Evolutionary conservation across 2,329 filamentous ascomycete genomes (phyloP).

Genomic region (Curvularia sp.): DNA sequence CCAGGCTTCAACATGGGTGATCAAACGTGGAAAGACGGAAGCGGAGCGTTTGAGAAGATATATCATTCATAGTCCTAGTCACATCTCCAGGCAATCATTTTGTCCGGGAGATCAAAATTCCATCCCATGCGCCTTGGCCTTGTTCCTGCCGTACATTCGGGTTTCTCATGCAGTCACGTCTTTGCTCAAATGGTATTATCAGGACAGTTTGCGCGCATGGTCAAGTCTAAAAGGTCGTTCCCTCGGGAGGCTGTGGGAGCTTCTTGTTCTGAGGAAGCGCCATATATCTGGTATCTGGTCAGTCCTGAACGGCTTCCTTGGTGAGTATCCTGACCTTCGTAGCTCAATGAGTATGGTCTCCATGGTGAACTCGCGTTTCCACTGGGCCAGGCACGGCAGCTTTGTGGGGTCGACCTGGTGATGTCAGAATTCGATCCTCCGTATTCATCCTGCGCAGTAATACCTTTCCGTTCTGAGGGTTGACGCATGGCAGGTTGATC

Average conservation of each 20-base stretch:
- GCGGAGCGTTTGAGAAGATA: not conserved
- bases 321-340: slow-evolving; percentile 65
- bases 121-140: slow-evolving; percentile 39
- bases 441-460: not conserved
- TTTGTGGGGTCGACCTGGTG: slow-evolving; percentile 80
- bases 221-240: slow-evolving; percentile 63
- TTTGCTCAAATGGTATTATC: not conserved
- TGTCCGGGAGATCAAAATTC: slow-evolving; percentile 35
- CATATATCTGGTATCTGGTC: slow-evolving; percentile 74
- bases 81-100: slow-evolving; percentile 17
- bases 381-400: slow-evolving; percentile 83
- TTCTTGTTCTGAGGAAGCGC: slow-evolving; percentile 91
- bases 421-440: slow-evolving; percentile 12
- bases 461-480: slow-evolving; percentile 77
- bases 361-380: slow-evolving; percentile 94
- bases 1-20: not conserved
- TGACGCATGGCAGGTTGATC: slow-evolving; percentile 96
- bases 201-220: not conserved
- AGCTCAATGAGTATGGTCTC: slow-evolving; percentile 90
- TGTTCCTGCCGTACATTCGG: slow-evolving; percentile 15
- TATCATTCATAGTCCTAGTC: slow-evolving; percentile 20
- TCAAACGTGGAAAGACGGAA: not conserved
- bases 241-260: slow-evolving; percentile 90
- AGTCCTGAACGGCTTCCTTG: slow-evolving; percentile 7
- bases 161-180: not conserved